phyloP scores from a whole-genome alignment of 2,329 filamentous ascomycete genomes.

The Amauroascus niger region DNA sequence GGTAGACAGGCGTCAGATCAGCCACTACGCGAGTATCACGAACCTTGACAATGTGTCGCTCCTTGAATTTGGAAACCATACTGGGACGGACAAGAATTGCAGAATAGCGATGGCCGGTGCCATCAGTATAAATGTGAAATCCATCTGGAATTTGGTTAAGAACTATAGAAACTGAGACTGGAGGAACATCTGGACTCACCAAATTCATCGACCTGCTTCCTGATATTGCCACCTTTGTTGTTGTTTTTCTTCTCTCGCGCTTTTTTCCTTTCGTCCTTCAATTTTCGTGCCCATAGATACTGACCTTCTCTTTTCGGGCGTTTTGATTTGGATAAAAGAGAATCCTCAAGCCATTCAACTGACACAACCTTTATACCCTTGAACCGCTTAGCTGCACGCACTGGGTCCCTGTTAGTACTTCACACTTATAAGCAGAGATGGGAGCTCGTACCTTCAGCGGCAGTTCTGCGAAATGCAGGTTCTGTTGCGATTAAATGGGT shows the following conservation, averaged over 20 bases:
- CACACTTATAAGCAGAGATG: neutral
- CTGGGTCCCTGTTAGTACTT: slow-evolving; percentile 22
- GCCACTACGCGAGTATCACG: slow-evolving; percentile 26
- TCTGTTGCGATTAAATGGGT: slow-evolving; percentile 65
- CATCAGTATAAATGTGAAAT: slow-evolving; percentile 58
- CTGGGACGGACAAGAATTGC: slow-evolving; percentile 50
- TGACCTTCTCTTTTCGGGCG: slow-evolving; percentile 28
- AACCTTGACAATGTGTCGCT: slow-evolving; percentile 54
- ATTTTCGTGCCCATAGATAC: slow-evolving; percentile 24
- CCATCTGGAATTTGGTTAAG: slow-evolving; percentile 36
- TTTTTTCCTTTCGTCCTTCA: slow-evolving; percentile 33
- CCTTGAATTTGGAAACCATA: slow-evolving; percentile 41
- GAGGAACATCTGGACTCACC: neutral
- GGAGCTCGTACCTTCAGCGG: slow-evolving; percentile 32
- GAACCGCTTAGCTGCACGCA: slow-evolving; percentile 32
- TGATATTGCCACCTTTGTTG: neutral
- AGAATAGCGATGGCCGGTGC: slow-evolving; percentile 53
- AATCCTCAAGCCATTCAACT: slow-evolving; percentile 42
- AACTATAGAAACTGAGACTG: neutral
- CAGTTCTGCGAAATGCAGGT: slow-evolving; percentile 48
- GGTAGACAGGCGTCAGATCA: neutral
- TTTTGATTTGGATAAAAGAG: slow-evolving; percentile 26
- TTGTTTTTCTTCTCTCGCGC: slow-evolving; percentile 27
- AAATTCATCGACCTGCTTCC: neutral
- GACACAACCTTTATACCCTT: slow-evolving; percentile 37